Base-by-base conservation (phyloP, 2,329 filamentous ascomycete genomes). In the Metarhizium robertsii region DNA sequence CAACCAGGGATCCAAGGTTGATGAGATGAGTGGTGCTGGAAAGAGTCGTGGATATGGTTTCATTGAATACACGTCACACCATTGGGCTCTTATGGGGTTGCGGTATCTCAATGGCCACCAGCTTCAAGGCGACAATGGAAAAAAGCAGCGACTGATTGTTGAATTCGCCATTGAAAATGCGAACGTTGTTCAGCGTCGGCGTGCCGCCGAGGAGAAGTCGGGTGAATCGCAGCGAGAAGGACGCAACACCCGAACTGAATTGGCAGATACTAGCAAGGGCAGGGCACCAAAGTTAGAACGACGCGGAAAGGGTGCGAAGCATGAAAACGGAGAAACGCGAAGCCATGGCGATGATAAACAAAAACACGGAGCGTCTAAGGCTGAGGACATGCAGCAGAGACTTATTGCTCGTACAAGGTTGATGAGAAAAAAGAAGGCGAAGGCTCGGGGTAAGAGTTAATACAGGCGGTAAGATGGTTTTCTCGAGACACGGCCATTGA, bases 121-220 rank as follows among this genome's bases (percentile, higher is more conserved):
- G 36, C 63, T 84, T 18, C 75, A 79, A 64, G 81, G 79, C 60
- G 72, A 76, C 29, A 72, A 80, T 53, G 91, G 94, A 61, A 90
- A 87, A 73, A 92, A 90, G 68, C 92, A 94, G 71, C 81, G 94
- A 13, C 74, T 99, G 53, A 90, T 99, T 66, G 92, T 92, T 42
- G 95, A 99, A 70, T 99, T 99, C 68, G 91, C 94, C 20, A 96
- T 99, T 68, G 94, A 99, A 73, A 99, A 99, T 65, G 92, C 90
- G 1, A 92, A 96, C 66, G 94, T 99, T 1, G 87, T 99, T n/a
- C 81, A 86, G 61, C 80, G 94, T 60, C 81, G 95, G 57, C 65
- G 63, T 48, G 67, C 66, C 36, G 67, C 65, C 13, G 69, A 74
- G 62, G 67, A 67, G 43, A 71, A 65, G 58, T 68, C 69, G 2